A percentile compares a stretch with the other conserved stretches of the same genome.
Conservation (phyloP, 2,329 filamentous ascomycete species). For the Aureobasidium subglaciale region DNA sequence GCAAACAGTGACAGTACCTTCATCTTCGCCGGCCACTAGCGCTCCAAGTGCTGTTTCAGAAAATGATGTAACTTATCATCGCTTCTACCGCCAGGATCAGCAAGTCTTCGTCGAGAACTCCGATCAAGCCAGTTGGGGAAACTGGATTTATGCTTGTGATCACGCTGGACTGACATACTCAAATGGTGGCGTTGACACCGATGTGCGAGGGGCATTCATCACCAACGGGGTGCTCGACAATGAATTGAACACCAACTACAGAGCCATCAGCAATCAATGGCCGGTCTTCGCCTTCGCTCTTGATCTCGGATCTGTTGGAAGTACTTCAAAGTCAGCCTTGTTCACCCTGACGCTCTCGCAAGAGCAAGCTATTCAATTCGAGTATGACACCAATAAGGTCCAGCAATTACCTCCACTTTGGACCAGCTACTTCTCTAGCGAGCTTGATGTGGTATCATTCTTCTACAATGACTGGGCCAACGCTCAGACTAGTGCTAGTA, state of each 20-base stretch:
- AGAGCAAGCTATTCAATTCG: constrained; percentile 44
- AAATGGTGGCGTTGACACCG: constrained; percentile 36
- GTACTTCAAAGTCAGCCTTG: constrained; percentile 31
- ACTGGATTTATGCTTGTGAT: constrained; percentile 48
- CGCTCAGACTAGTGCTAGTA: constrained; percentile 29
- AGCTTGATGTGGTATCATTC: constrained; percentile 38
- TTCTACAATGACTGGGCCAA: constrained; percentile 44
- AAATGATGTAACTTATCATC: constrained; percentile 24
- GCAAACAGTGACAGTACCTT: not conserved
- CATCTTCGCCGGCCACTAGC: not conserved
- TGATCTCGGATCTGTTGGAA: constrained; percentile 41
- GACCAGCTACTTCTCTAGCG: constrained; percentile 44
- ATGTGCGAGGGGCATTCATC: constrained; percentile 42
- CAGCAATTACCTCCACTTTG: constrained; percentile 41
- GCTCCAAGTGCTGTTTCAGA: not conserved
- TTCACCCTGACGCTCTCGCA: constrained; percentile 48
- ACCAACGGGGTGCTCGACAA: constrained; percentile 39
- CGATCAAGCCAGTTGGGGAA: constrained; percentile 47
- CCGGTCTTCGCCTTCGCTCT: constrained; percentile 48
- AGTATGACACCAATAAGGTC: constrained; percentile 34
- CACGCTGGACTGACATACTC: constrained; percentile 38
- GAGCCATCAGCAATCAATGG: constrained; percentile 41
- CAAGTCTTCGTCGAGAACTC: constrained; percentile 38
- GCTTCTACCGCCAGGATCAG: constrained; percentile 26
- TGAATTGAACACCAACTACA: constrained; percentile 39